Base-by-base conservation (phyloP, 495 filamentous ascomycete species). In the Venustampulla echinocandica region DNA sequence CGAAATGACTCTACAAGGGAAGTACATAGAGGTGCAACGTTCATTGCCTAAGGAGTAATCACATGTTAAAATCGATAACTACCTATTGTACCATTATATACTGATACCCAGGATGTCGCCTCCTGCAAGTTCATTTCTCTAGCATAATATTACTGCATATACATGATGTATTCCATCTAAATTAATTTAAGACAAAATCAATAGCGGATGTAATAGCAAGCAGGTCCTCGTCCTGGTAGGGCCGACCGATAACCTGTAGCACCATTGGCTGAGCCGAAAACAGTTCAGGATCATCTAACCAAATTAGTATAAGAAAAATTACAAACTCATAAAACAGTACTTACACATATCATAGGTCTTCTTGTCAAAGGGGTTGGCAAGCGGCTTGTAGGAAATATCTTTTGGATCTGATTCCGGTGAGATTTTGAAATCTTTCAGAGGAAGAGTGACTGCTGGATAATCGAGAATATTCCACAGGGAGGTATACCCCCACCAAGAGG, bases 401-500 rank as follows among this genome's bases (percentile, higher is more conserved):
- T 42, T 42, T 9, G 40, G 40, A 27, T 42, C 40, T 42, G 3
- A 11, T 13, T 42, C 23, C 5, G 14, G 15, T 21, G 37, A 40
- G 10, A 25, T 42, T 13, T 25, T 28, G 40, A 42, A n/a, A 5
- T 27, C 23, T 23, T 24, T 42, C 14, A 42, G 11, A 7, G 40
- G 40, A 2, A 42, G 7, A 11, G 23, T 28, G 19, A 27, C 20
- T 10, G 23, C 11, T n/a, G 40, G 23, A 21, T 25, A 42, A 14
- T 42, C 40, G 3, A 42, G 15, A 27, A 42, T 28, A 18, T 42
- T 42, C 4, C 6, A 25, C 2, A 42, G 7, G 7, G 4, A 4
- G 3, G 40, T 42, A 17, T 42, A 42, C 17, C 37, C 37, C 37
- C 37, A 40, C 37, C 37, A 40, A 21, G n/a, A 3, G 4, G 18